phyloP scores from a whole-genome alignment of 441 rosid genomes.

The Capsella rubella region DNA sequence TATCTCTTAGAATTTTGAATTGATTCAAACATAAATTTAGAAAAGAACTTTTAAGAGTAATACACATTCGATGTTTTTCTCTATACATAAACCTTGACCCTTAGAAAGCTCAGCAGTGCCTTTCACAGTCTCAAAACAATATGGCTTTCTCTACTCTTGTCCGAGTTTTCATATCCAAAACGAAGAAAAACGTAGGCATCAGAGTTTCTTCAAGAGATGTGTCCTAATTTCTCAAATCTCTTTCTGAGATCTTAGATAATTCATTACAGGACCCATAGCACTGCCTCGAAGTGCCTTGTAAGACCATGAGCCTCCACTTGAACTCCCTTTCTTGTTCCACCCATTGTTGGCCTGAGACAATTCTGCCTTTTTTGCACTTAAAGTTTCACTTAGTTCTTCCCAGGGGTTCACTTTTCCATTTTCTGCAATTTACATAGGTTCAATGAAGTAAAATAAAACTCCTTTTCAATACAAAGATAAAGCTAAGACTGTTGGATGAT shows the following conservation, averaged over 20 bases:
- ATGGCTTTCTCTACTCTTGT: slow-evolving; percentile 19
- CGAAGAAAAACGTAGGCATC: slow-evolving; percentile 4
- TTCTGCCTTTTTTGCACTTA: slow-evolving; percentile 72
- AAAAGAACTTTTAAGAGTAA: slow-evolving; percentile 16
- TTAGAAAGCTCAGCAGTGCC: slow-evolving; percentile 21
- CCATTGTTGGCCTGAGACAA: slow-evolving; percentile 62
- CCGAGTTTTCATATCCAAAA: slow-evolving; percentile 33
- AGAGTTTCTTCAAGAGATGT: slow-evolving; percentile 17
- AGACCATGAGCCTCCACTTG: slow-evolving; percentile 66
- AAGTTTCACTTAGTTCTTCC: slow-evolving; percentile 75
- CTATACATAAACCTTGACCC: slow-evolving; percentile 19
- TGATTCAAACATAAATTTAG: background rate
- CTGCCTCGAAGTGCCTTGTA: slow-evolving; percentile 62
- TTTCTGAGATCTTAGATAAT: slow-evolving; percentile 74
- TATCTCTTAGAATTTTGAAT: background rate
- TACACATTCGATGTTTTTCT: slow-evolving; percentile 6
- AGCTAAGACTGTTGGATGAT: background rate
- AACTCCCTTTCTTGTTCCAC: slow-evolving; percentile 55
- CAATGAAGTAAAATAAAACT: background rate
- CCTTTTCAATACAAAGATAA: slow-evolving; percentile 12
- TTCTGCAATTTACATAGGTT: slow-evolving; percentile 45
- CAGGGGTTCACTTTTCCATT: slow-evolving; percentile 58
- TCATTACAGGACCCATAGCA: slow-evolving; percentile 85
- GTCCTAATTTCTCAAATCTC: slow-evolving; percentile 46
- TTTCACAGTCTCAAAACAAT: slow-evolving; percentile 28